Evolutionary conservation across 192 early-diverging fungal genomes (phyloP).

Genomic region (Coemansia sp.): DNA sequence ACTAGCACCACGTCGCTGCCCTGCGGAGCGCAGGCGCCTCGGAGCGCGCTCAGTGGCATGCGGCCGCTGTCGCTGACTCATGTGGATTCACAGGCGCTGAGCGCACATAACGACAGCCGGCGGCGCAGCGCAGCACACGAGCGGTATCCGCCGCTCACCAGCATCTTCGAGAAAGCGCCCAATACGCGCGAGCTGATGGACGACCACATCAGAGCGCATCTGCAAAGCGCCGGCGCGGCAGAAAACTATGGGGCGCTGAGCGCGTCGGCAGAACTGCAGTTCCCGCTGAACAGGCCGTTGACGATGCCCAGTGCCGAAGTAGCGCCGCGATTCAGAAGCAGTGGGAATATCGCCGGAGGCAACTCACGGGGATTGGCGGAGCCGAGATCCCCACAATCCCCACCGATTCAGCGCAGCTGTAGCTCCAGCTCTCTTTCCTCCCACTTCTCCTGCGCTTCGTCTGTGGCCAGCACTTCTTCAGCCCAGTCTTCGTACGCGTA

Average conservation of each 20-base stretch:
- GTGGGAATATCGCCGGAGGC: not conserved
- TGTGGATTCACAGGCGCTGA: not conserved
- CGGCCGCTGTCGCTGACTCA: conserved; percentile 9
- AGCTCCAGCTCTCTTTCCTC: conserved; percentile 36
- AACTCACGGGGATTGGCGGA: not conserved
- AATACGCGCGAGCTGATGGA: not conserved
- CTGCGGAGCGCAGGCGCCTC: not conserved
- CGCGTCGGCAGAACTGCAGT: not conserved
- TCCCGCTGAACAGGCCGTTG: not conserved
- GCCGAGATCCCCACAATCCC: not conserved
- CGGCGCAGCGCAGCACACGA: conserved; percentile 46
- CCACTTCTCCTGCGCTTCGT: conserved; percentile 21
- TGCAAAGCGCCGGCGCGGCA: conserved; percentile 9
- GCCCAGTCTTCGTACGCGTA: conserved; percentile 46
- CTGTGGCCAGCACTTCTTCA: conserved; percentile 32
- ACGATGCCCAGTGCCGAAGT: not conserved
- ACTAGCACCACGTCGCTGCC: conserved; percentile 41
- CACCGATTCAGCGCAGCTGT: conserved; percentile 9
- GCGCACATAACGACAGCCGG: conserved; percentile 15
- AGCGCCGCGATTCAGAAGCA: not conserved
- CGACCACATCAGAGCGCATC: conserved; percentile 7
- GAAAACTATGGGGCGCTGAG: not conserved
- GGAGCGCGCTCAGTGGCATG: not conserved
- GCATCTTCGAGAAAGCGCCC: conserved; percentile 38
- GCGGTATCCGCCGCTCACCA: conserved; percentile 52